A percentile compares a stretch with the other conserved stretches of the same genome.
Evolutionary conservation across 2,329 filamentous ascomycete species (phyloP).

Genomic region (Nectriaceae sp.): DNA sequence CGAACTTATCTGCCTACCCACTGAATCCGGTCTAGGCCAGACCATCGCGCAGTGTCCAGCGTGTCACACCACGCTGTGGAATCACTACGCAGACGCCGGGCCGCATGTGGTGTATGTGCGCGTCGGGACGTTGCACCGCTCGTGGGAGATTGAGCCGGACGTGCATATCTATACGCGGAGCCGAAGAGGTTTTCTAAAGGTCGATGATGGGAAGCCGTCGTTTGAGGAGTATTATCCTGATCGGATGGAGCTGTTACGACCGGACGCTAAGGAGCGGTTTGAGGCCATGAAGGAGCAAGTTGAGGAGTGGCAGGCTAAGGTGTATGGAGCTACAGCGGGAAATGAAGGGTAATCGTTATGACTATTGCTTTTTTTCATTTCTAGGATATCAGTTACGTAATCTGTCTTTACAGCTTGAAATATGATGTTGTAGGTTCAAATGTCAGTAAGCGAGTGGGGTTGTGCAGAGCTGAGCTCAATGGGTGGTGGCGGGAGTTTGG

Average conservation of each 20-base stretch:
- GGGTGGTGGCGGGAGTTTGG: no score
- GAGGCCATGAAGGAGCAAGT: conserved; percentile 24
- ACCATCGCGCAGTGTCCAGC: conserved; percentile 43
- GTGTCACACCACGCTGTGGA: conserved; percentile 45
- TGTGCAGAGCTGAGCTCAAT: no score
- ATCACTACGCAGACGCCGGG: conserved; percentile 39
- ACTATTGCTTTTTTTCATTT: no score
- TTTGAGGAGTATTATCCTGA: conserved; percentile 39
- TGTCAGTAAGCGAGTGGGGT: no score
- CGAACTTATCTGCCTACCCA: conserved; percentile 34
- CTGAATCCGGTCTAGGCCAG: conserved; percentile 43
- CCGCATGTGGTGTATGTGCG: conserved; percentile 39
- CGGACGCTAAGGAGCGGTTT: conserved; percentile 34
- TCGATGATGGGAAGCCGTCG: conserved; percentile 38
- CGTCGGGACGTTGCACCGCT: conserved; percentile 46
- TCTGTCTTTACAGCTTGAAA: no score
- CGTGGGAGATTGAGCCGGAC: conserved; percentile 42
- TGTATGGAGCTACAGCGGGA: no score
- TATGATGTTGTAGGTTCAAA: no score
- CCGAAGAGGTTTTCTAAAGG: conserved; percentile 40
- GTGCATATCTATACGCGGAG: conserved; percentile 46
- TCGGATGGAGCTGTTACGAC: conserved; percentile 32
- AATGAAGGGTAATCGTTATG: no score
- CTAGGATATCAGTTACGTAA: no score
- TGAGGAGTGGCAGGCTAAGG: conserved; percentile 17